These are phyloP conservation scores for Xylaria curta DNA, from an alignment of 495 filamentous ascomycete genomes.

Conservation along the genomic window DNA sequence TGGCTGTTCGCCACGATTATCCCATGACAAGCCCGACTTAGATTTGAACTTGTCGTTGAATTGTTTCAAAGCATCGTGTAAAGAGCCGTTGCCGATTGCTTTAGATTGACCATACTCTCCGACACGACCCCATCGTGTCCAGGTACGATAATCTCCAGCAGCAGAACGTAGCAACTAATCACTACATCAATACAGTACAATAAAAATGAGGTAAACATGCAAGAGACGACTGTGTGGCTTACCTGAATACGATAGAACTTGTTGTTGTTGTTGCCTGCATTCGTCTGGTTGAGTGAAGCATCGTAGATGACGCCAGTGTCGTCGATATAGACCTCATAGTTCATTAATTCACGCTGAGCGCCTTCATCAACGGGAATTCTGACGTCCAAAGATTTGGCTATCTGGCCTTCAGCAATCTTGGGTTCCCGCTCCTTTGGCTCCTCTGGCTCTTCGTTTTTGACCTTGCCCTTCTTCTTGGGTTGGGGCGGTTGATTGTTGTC, in stretches of 20 bases:
- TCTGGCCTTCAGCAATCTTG: slow-evolving; percentile 43
- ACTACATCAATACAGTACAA: slow-evolving; percentile 19
- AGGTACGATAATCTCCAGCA: slow-evolving; percentile 53
- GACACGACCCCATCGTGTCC: slow-evolving; percentile 82
- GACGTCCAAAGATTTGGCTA: slow-evolving; percentile 52
- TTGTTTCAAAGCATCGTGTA: slow-evolving; percentile 54
- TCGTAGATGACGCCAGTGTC: slow-evolving; percentile 67
- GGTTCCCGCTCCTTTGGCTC: slow-evolving; percentile 20
- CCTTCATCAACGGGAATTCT: slow-evolving; percentile 55
- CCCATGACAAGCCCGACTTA: slow-evolving; percentile 76
- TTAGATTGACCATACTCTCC: slow-evolving; percentile 71
- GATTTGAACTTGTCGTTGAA: slow-evolving; percentile 81
- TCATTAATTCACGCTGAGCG: slow-evolving; percentile 34
- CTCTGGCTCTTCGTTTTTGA: slow-evolving; percentile 5
- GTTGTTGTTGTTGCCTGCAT: slow-evolving; percentile 67
- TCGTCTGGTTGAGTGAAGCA: slow-evolving; percentile 66
- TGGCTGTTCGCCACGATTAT: slow-evolving; percentile 61
- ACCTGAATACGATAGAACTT: slow-evolving; percentile 75
- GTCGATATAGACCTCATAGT: slow-evolving; percentile 69
- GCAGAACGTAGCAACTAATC: slow-evolving; percentile 46
- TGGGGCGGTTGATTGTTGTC: slow-evolving; percentile 36
- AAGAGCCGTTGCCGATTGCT: slow-evolving; percentile 47
- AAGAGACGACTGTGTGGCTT: slow-evolving; percentile 24
- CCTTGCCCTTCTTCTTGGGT: slow-evolving; percentile 40
- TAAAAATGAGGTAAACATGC: neutral